A percentile compares a stretch with the other conserved stretches of the same genome.
Conservation (phyloP, 2,329 filamentous ascomycete species). For the Fusarium stilboides region DNA sequence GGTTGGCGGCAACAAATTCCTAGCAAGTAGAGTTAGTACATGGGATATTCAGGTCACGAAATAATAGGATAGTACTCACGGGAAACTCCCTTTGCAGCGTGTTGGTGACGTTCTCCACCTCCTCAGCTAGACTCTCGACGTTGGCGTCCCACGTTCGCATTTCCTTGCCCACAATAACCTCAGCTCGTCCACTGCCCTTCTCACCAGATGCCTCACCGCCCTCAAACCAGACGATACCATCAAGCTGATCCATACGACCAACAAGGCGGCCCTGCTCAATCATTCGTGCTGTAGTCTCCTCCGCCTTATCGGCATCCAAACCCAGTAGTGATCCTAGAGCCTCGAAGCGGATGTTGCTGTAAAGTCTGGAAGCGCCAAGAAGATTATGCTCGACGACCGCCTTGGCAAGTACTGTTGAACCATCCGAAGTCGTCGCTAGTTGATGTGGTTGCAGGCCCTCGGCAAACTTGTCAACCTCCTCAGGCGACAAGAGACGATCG, state of each 20-base stretch:
- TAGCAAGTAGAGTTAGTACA: conserved; percentile 47
- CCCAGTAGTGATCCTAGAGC: conserved; percentile 84
- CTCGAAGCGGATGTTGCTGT: conserved; percentile 82
- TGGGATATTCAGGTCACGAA: background rate
- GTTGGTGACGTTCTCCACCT: conserved; percentile 89
- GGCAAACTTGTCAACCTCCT: conserved; percentile 91
- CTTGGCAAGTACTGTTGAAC: conserved; percentile 91
- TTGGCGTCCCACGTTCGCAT: conserved; percentile 91
- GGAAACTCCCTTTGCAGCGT: conserved; percentile 86
- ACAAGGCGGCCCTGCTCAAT: conserved; percentile 92
- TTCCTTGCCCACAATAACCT: conserved; percentile 76
- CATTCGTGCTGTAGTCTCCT: conserved; percentile 94
- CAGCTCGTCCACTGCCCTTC: conserved; percentile 76
- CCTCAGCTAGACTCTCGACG: conserved; percentile 87
- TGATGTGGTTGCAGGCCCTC: conserved; percentile 87
- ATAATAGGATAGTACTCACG: conserved; percentile 55
- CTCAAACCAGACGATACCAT: conserved; percentile 89
- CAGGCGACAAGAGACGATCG: conserved; percentile 83
- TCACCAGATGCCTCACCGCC: conserved; percentile 77
- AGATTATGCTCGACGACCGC: conserved; percentile 98
- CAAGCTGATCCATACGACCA: conserved; percentile 95
- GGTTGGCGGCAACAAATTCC: conserved; percentile 71
- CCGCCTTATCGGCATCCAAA: conserved; percentile 83
- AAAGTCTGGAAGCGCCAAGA: conserved; percentile 84
- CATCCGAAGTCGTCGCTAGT: conserved; percentile 89